Evolutionary conservation across 1,139 yeast genomes (phyloP), one percentile per base, ranked within the genome.

Genomic region (Scheffersomyces quercinus): DNA sequence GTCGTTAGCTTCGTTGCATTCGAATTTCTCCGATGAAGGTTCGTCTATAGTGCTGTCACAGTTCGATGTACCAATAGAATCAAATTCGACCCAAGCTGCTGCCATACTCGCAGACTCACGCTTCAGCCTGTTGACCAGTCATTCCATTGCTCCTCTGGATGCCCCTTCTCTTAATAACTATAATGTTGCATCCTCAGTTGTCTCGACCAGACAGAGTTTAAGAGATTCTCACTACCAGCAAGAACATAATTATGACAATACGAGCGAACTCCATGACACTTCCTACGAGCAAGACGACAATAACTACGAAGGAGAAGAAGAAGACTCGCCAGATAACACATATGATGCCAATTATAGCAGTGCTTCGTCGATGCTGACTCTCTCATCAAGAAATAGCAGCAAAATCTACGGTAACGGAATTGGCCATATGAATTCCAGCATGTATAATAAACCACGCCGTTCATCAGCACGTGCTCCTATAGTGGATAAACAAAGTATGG

Each of bases 121-220:
- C 32, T 56, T 68, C 38, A 69, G 73, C 51, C 70, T 76, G 16
- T 54, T 73, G 52, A 71, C 77, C 9, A 59, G 64, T 43, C 58
- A 64, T 45, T 62, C 70, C 13, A 54, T 65, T 12, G 53, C 68
- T 9, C 64, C 66, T 1, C 49, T 54, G 48, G 63, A 60, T 26
- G 56, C 65, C 5, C 65, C 65, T 10, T 47, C 51, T 3, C 42
- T 50, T 28, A 50, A 48, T 36, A 43, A 51, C 36, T 53, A 54
- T 39, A 31, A 31, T 12, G 15, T 31, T 20, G 20, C 35, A 11
- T 31, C 35, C 11, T 31, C 35, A 10, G 10, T 24, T 10, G 11
- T 31, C n/a, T 14, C 35, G 5, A 11, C 35, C 5, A 20, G 20
- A 14, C 20, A n/a, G 14, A 20, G 26, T 20, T 6, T 20, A 20